phyloP scores from a whole-genome alignment of 495 filamentous ascomycete species.

The Amphirosellinia nigrospora region DNA sequence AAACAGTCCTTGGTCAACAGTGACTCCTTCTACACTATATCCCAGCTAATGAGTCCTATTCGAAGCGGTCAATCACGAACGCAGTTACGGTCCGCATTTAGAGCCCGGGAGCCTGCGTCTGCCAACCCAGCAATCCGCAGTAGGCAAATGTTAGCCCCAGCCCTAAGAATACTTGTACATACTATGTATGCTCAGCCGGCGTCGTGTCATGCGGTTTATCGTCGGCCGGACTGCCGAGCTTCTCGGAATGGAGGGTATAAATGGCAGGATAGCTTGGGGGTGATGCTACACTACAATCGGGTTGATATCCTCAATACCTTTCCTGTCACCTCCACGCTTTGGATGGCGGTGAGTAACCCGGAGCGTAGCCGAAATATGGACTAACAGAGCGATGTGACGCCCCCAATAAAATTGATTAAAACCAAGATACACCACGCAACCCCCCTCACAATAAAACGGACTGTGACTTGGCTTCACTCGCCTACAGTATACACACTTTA shows the following conservation, averaged over 20 bases:
- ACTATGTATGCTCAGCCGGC: not conserved
- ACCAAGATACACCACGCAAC: constrained; percentile 4
- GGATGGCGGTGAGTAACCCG: constrained; percentile 19
- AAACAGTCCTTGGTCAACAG: constrained; percentile 4
- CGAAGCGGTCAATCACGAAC: constrained; percentile 18
- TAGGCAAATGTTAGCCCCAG: constrained; percentile 1
- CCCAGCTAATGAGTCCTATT: not conserved
- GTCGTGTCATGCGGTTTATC: constrained; percentile 1
- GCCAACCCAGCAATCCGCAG: not conserved
- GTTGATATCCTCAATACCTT: not conserved
- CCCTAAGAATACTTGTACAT: constrained; percentile 3
- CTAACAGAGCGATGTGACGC: constrained; percentile 11
- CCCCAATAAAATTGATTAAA: constrained; percentile 2
- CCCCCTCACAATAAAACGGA: not conserved
- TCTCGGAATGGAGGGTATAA: constrained; percentile 3
- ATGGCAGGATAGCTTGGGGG: constrained; percentile 20
- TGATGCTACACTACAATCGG: constrained; percentile 23
- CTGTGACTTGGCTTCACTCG: not conserved
- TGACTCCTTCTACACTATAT: not conserved
- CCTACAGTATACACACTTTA: not conserved
- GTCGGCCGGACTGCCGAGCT: constrained; percentile 14
- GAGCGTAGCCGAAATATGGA: constrained; percentile 16
- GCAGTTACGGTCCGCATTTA: not conserved
- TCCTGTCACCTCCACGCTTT: constrained; percentile 16
- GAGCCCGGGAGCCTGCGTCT: not conserved